phyloP scores from a whole-genome alignment of 805 yeast species.

The Scheffersomyces spartinae region DNA sequence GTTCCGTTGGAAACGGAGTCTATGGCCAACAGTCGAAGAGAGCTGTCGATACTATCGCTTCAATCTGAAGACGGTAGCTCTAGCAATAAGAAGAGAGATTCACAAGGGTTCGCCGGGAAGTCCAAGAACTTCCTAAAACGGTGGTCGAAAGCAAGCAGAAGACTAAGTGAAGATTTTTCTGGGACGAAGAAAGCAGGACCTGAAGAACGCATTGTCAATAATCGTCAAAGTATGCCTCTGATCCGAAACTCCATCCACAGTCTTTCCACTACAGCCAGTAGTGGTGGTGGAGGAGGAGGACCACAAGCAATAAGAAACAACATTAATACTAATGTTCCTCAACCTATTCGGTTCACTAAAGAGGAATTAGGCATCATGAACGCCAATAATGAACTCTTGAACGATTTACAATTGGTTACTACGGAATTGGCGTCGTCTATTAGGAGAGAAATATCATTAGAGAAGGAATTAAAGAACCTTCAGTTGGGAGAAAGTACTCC shows the following conservation, averaged over 20 bases:
- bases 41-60: not conserved
- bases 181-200: conserved; percentile 3
- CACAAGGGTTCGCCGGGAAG: conserved; percentile 12
- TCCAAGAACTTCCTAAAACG: conserved; percentile 23
- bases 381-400: conserved; percentile 45
- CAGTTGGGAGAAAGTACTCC: conserved; percentile 2
- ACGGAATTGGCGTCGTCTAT: conserved; percentile 65
- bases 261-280: conserved; percentile 1
- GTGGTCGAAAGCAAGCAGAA: conserved; percentile 18
- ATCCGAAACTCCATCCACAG: not conserved
- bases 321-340: conserved; percentile 1
- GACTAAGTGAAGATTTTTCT: conserved; percentile 5
- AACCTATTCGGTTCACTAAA: conserved; percentile 30
- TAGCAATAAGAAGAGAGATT: conserved; percentile 9
- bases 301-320: not conserved
- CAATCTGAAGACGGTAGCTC: conserved; percentile 1
- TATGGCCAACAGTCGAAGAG: conserved; percentile 2
- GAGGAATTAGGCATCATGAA: conserved; percentile 54
- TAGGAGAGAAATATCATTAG: conserved; percentile 54
- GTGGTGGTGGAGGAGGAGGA: not conserved
- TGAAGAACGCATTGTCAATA: conserved; percentile 2
- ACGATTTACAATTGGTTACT: conserved; percentile 58
- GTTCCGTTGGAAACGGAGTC: no score
- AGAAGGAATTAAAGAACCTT: conserved; percentile 23
- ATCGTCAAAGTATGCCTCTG: not conserved